A percentile compares a stretch with the other conserved stretches of the same genome.
Conservation (phyloP, 805 yeast species). For the Candida manassasensis region DNA sequence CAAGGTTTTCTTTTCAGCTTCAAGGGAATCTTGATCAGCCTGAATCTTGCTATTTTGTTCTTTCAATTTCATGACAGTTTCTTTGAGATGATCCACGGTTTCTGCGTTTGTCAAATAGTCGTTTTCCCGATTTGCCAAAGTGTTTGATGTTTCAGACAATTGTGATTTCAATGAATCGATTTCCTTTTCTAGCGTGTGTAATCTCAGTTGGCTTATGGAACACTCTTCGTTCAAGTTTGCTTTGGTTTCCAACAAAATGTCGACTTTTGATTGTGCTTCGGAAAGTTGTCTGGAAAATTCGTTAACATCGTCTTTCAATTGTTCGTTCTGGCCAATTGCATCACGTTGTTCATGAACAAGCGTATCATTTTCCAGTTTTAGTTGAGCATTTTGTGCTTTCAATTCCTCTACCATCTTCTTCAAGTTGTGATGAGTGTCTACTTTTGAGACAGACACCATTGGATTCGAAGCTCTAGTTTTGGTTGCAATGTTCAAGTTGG, state of each 20-base stretch:
- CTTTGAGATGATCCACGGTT: not conserved
- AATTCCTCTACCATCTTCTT: slow-evolving; percentile 11
- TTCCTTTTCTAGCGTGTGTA: not conserved
- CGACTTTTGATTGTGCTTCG: not conserved
- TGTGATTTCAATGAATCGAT: slow-evolving; percentile 2
- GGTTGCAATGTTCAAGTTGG: too few relatives aligned
- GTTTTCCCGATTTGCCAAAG: not conserved
- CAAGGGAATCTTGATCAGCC: not conserved
- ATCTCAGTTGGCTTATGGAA: not conserved
- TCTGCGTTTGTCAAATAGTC: slow-evolving; percentile 1
- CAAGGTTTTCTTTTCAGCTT: not conserved
- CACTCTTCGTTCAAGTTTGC: slow-evolving; percentile 4
- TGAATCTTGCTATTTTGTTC: not conserved
- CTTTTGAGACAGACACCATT: too few relatives aligned
- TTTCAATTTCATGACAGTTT: not conserved
- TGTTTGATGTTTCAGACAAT: not conserved
- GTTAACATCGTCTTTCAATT: not conserved
- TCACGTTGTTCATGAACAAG: too few relatives aligned
- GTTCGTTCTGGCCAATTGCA: slow-evolving; percentile 6
- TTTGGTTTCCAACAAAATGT: not conserved
- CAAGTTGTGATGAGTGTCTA: slow-evolving; percentile 3
- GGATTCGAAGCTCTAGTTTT: too few relatives aligned
- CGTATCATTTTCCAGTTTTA: slow-evolving; percentile 11
- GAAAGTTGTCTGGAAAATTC: not conserved
- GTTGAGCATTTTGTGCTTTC: slow-evolving; percentile 10